Evolutionary conservation across 208 protist genomes (phyloP), one percentile per base, ranked within the genome.

Genomic region (Trypanosoma scelopori): DNA sequence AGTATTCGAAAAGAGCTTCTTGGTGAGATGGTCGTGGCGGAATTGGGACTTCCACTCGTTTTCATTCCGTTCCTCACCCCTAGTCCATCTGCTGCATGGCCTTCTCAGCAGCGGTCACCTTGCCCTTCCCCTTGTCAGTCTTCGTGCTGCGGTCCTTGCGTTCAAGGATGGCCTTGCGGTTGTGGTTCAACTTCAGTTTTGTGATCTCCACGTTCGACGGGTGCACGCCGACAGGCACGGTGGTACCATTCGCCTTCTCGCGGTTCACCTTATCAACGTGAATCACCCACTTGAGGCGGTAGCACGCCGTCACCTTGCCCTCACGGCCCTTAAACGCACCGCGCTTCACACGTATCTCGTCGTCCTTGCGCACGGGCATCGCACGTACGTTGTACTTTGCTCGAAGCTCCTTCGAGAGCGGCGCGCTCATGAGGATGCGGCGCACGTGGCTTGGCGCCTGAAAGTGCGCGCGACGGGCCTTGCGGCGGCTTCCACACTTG

Each of bases 181-280:
- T 87, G 77, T 98, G 95, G 86, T 99, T 98, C 35, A 99, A 80
- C 85, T 99, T 98, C 72, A 99, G 93, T 88, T 99, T 99, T 73
- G 96, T 99, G 86, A 99, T 98, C 78, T 99, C 90, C 55, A 99
- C 92, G 77, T 99, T 99, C 74, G 98, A 99, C 55, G 99, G 86
- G 81, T 99, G 74, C 83, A 99, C 93, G 75, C 96, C 95, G 58
- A 99, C 88, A 51, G 86, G 65, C 43, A 95, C 92, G 55, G 92
- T 95, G 59, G 81, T 83, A 73, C 97, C 96, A 84, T 97, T 97
- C 53, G 85, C 85, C 92, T 99, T 99, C 78, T 99, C 97, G 43
- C 92, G 84, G 72, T 88, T 93, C 55, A 99, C 78, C 74, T 98
- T 97, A 68, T 99, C 98, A 74, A 99, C 91, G 93, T 99, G 95